Conservation (phyloP, 768 basidiomycete genomes). For the Pisolithus microcarpus region DNA sequence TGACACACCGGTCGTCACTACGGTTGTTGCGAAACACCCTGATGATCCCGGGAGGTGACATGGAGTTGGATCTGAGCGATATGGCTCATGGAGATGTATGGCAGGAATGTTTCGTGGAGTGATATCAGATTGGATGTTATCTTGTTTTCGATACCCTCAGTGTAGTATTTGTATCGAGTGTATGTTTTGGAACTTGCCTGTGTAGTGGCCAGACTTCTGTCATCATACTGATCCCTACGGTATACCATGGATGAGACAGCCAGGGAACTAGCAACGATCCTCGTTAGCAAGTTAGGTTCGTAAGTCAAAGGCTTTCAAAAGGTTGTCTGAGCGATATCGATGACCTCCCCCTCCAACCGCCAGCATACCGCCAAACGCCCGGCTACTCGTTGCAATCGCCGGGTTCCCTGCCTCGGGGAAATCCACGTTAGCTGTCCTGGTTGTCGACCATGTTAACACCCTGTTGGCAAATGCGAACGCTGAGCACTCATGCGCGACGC, state of each 20-base stretch:
- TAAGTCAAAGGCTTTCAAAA: conserved; percentile 20
- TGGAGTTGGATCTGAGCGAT: conserved; percentile 3
- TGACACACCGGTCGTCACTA: neutral
- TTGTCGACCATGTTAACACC: conserved; percentile 49
- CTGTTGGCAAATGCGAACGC: conserved; percentile 21
- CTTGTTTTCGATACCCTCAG: neutral
- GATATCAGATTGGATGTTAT: no score
- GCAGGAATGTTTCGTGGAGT: neutral
- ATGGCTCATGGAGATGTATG: neutral
- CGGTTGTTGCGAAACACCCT: neutral
- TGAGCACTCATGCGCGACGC: neutral
- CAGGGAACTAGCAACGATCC: conserved; percentile 30
- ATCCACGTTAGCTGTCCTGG: conserved; percentile 59
- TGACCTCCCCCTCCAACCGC: neutral
- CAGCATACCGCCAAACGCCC: conserved; percentile 19
- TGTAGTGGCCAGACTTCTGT: no score
- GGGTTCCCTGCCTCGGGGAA: conserved; percentile 88
- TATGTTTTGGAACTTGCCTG: no score
- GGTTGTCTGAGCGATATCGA: neutral
- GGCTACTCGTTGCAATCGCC: conserved; percentile 65
- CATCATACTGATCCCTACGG: no score
- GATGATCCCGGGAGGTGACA: neutral
- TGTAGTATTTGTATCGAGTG: no score
- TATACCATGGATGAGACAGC: conserved; percentile 35
- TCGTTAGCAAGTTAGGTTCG: conserved; percentile 33